phyloP scores from a whole-genome alignment of 371 early-diverging fungal genomes.

The Mortierella sp. region DNA sequence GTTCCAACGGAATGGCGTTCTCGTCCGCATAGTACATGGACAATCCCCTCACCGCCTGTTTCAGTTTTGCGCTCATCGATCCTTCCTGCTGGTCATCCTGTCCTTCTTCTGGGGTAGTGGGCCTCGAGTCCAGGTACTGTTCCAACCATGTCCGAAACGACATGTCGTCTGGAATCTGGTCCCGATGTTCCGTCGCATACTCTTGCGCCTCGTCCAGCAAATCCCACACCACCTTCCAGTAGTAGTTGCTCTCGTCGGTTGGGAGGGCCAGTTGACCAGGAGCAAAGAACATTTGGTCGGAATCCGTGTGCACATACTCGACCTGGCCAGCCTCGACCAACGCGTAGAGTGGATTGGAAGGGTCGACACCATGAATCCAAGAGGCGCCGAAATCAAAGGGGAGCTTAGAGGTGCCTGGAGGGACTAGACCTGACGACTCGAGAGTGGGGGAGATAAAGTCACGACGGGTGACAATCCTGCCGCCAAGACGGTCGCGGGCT shows the following conservation, averaged over 20 bases:
- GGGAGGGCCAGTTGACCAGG: slow-evolving; percentile 4
- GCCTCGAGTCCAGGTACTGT: slow-evolving; percentile 12
- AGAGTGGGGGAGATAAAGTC: slow-evolving; percentile 13
- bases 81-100: slow-evolving; percentile 15
- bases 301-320: slow-evolving; percentile 36
- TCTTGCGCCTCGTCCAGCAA: slow-evolving; percentile 33
- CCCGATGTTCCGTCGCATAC: slow-evolving; percentile 24
- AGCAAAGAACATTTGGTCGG: slow-evolving; percentile 21
- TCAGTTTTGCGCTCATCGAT: slow-evolving; percentile 20
- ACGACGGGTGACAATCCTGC: slow-evolving; percentile 33
- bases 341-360: slow-evolving; percentile 22
- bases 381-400: slow-evolving; percentile 51
- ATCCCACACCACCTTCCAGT: slow-evolving; percentile 47
- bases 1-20: slow-evolving; percentile 46
- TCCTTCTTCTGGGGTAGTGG: too few relatives aligned
- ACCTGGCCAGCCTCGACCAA: slow-evolving; percentile 17
- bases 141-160: slow-evolving; percentile 37
- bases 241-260: slow-evolving; percentile 24
- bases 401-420: slow-evolving; percentile 13
- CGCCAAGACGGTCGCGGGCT: slow-evolving; percentile 42
- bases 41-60: slow-evolving; percentile 15
- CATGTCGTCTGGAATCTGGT: slow-evolving; percentile 23
- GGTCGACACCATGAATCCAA: slow-evolving; percentile 49
- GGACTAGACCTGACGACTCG: slow-evolving; percentile 14
- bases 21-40: slow-evolving; percentile 48